Percentiles rank a stretch among this genome's conserved stretches.
Evolutionary conservation across 1,139 yeast genomes (phyloP).

Genomic region (Meyerozyma sp.): DNA sequence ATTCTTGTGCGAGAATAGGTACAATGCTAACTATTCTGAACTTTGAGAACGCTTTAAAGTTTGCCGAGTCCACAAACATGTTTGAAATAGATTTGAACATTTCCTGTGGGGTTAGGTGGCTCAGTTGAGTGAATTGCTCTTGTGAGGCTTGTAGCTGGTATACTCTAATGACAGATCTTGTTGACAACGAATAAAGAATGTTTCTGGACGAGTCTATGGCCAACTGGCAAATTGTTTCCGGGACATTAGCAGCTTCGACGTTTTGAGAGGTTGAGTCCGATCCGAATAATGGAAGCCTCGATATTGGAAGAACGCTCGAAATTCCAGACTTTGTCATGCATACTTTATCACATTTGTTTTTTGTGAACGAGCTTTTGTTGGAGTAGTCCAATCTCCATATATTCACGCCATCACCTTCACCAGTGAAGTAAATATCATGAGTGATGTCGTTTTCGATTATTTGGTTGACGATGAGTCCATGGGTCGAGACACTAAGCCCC

Average conservation of each 20-base stretch:
- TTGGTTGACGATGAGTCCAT: conserved; percentile 69
- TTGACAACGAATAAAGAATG: conserved; percentile 75
- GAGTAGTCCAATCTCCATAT: conserved; percentile 87
- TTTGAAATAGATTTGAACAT: conserved; percentile 57
- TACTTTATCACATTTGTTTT: conserved; percentile 74
- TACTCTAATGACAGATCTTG: conserved; percentile 76
- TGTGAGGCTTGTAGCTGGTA: conserved; percentile 49
- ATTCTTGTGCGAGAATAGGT: conserved; percentile 59
- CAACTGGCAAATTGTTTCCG: conserved; percentile 61
- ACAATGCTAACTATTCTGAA: conserved; percentile 60
- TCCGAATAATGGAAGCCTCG: conserved; percentile 37
- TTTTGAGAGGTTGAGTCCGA: conserved; percentile 10
- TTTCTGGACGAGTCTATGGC: conserved; percentile 74
- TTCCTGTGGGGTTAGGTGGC: conserved; percentile 41
- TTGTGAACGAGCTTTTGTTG: conserved; percentile 84
- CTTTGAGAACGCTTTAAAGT: conserved; percentile 38
- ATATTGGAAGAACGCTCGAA: conserved; percentile 50
- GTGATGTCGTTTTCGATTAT: conserved; percentile 57
- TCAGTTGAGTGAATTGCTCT: conserved; percentile 33
- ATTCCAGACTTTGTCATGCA: conserved; percentile 71
- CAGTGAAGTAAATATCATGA: conserved; percentile 79
- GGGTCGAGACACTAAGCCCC: conserved; percentile 72
- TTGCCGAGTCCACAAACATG: conserved; percentile 39
- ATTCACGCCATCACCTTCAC: conserved; percentile 69
- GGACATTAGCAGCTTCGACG: conserved; percentile 16